Evolutionary conservation across 495 filamentous ascomycete genomes (phyloP).

Genomic region (Aspergillus ostianus): DNA sequence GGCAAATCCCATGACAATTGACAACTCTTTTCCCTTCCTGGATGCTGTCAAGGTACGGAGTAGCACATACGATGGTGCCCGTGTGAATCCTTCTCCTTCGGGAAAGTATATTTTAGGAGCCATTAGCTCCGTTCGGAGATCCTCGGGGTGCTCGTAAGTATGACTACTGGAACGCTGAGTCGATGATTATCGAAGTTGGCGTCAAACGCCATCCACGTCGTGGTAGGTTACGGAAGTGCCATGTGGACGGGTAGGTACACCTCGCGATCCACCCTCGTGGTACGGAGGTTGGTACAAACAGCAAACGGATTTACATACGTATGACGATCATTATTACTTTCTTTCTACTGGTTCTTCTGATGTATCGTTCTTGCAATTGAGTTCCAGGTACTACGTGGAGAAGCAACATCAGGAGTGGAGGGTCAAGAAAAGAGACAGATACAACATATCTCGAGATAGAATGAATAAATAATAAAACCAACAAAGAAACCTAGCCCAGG

Average conservation of each 20-base stretch:
- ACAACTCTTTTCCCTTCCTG: background rate
- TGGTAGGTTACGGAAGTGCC: slow-evolving; percentile 19
- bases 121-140: background rate
- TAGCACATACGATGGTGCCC: background rate
- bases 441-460: background rate
- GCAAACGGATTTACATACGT: slow-evolving; percentile 15
- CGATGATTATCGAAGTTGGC: background rate
- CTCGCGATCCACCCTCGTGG: slow-evolving; percentile 27
- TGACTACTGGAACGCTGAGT: background rate
- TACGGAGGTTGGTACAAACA: slow-evolving; percentile 15
- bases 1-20: background rate
- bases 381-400: background rate
- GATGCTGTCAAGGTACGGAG: background rate
- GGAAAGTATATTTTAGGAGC: background rate
- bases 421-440: background rate
- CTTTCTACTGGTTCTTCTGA: background rate
- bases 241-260: slow-evolving; percentile 23
- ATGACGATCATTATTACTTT: background rate
- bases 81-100: background rate
- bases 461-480: background rate
- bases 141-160: background rate
- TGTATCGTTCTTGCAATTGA: background rate
- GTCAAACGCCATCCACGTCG: slow-evolving; percentile 15
- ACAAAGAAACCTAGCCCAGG: background rate
- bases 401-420: background rate